Base-by-base conservation (phyloP, 805 yeast genomes). In the Helenozyma baotianmanensis region DNA sequence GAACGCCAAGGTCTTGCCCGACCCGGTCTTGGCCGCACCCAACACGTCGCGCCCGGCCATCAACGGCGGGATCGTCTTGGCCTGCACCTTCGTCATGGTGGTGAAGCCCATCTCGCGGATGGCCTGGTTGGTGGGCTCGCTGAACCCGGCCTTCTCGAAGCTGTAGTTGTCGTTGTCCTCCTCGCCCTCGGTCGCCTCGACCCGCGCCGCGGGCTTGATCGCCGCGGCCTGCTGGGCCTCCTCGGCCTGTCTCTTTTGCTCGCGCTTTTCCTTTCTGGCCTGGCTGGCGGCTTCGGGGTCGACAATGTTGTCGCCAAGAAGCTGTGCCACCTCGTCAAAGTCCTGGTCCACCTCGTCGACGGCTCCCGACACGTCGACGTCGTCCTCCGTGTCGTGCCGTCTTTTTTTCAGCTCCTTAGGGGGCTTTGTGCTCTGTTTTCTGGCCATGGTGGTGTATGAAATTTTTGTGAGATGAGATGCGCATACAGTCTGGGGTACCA, bases 1-100 rank as follows among this genome's bases (percentile, higher is more conserved):
- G 50, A 92, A 92, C 8, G 99, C 97, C 40, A 94, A 67, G 0
- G 99, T 92, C 67, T 92, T 92, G 57, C 99, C 99, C 1, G 97
- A 88, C 34, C 99, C 99, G 3, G 99, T 92, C 65, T 89, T 90
- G 36, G 99, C 99, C n/a, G 98, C 98, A 47, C 98, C 99, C 34
- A 92, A 72, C 14, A 94, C 97, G 62, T 92, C 99, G 49, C 90
- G 78, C 27, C 98, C 98, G 1, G 97, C 97, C 43, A 94, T 64
- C 42, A 92, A 70, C 9, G 98, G 97, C 6, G 98, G 97, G 35
- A 92, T 92, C 9, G 98, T 88, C 62, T 90, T 79, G 17, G 95
- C 82, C 63, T 92, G 99, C 8, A 92, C 97, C 43, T 80, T 78
- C 1, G 99, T 94, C 97, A 92, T 86, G 32, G 67, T 81, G 10